Conservation (phyloP, 164 flowering plant species). For the Berberis vulgaris region DNA sequence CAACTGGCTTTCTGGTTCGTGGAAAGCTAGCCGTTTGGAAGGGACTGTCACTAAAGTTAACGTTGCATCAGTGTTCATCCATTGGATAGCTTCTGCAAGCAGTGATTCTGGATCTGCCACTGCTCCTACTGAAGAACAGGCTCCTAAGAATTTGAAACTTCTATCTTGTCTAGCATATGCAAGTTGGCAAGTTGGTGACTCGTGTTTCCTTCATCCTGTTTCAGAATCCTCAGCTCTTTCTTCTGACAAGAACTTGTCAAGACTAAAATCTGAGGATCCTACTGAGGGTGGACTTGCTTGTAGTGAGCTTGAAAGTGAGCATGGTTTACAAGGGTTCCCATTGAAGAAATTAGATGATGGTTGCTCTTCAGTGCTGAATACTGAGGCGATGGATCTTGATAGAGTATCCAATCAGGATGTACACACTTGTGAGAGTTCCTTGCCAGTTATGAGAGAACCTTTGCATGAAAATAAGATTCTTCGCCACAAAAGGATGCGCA, state of each 20-base stretch:
- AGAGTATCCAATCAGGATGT: constrained; percentile 22
- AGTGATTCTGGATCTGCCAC: constrained; percentile 73
- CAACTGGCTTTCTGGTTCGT: constrained; percentile 76
- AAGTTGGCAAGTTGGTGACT: constrained; percentile 97
- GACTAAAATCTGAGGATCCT: constrained; percentile 15
- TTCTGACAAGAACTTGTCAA: constrained; percentile 26
- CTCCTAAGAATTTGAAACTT: constrained; percentile 62
- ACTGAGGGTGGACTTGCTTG: constrained; percentile 6
- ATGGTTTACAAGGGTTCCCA: constrained; percentile 25
- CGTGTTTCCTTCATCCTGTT: constrained; percentile 71
- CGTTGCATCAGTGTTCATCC: constrained; percentile 71
- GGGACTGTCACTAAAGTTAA: constrained; percentile 84
- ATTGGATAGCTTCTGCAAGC: constrained; percentile 89
- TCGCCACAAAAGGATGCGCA: constrained; percentile 77
- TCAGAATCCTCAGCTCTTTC: constrained; percentile 20
- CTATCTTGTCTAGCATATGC: constrained; percentile 85
- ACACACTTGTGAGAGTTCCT: constrained; percentile 37
- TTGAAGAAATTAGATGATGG: constrained; percentile 29
- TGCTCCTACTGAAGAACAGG: constrained; percentile 90
- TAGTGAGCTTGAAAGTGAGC: constrained; percentile 25
- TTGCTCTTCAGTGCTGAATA: not conserved
- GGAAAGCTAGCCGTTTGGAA: constrained; percentile 74
- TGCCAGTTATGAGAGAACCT: constrained; percentile 43
- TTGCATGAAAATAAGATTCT: constrained; percentile 54
- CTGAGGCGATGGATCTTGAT: constrained; percentile 37